Percentiles rank a stretch among this genome's conserved stretches.
These are phyloP conservation scores for Saccharomycopsis guyanensis DNA, from an alignment of 805 yeast genomes.

Conservation along the genomic window DNA sequence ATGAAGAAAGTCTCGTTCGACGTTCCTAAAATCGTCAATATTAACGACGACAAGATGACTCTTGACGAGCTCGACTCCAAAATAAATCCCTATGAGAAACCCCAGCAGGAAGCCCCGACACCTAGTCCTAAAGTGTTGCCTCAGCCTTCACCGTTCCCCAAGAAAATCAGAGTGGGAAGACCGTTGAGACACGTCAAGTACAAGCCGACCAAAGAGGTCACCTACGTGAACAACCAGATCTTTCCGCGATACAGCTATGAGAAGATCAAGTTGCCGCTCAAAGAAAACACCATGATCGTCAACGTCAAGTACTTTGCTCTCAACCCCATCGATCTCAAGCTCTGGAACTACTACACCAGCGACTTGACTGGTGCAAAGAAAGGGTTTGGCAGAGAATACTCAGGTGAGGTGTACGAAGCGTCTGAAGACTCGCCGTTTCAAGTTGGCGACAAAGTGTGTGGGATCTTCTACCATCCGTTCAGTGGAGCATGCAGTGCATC, in stretches of 20 bases:
- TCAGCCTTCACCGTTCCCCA: slow-evolving; percentile 11
- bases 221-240: slow-evolving; percentile 28
- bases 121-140: slow-evolving; percentile 17
- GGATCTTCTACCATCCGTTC: slow-evolving; percentile 45
- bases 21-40: slow-evolving; percentile 8
- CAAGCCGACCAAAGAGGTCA: slow-evolving; percentile 44
- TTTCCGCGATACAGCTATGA: slow-evolving; percentile 41
- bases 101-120: slow-evolving; percentile 5
- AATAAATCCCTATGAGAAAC: slow-evolving; percentile 20
- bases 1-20: slow-evolving; percentile 4
- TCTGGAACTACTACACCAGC: slow-evolving; percentile 45
- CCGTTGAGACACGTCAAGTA: slow-evolving; percentile 44
- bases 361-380: slow-evolving; percentile 46
- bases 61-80: slow-evolving; percentile 17
- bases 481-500: slow-evolving; percentile 54
- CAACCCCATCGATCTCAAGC: slow-evolving; percentile 59
- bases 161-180: slow-evolving; percentile 32
- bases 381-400: slow-evolving; percentile 66
- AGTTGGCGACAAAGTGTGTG: slow-evolving; percentile 62
- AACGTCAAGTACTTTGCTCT: slow-evolving; percentile 53
- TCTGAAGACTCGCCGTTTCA: slow-evolving; percentile 27
- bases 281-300: slow-evolving; percentile 43
- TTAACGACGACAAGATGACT: slow-evolving; percentile 15
- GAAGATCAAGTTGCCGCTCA: slow-evolving; percentile 42
- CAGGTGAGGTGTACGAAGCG: slow-evolving; percentile 50